Evolutionary conservation across 352 stramenopile species (phyloP).

Genomic region (Globisporangium viniferum): DNA sequence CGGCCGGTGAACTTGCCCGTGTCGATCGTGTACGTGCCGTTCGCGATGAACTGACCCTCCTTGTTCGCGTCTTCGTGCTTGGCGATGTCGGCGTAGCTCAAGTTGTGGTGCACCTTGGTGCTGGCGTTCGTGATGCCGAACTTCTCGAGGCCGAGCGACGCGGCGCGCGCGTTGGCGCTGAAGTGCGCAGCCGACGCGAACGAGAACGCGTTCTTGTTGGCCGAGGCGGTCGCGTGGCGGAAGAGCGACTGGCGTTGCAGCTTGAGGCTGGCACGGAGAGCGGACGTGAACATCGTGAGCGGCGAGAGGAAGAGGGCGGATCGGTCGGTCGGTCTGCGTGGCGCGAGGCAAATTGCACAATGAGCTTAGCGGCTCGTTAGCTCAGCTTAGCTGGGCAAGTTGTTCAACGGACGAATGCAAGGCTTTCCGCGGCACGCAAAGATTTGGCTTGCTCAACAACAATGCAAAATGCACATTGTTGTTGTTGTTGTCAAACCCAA

Average conservation of each 20-base stretch:
- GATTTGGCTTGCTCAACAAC: background rate
- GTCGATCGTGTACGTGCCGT: conserved; percentile 96
- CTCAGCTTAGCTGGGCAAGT: background rate
- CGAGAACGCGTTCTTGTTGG: conserved; percentile 15
- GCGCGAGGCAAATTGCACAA: conserved; percentile 37
- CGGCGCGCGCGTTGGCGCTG: conserved; percentile 5
- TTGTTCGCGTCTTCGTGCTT: conserved; percentile 94
- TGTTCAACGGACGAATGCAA: background rate
- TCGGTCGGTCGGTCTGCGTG: background rate
- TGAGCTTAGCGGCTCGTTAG: conserved; percentile 18
- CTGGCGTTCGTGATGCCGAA: conserved; percentile 90
- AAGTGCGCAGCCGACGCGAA: conserved; percentile 30
- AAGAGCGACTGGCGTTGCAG: conserved; percentile 46
- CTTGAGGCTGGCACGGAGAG: conserved; percentile 54
- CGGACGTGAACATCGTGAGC: conserved; percentile 49
- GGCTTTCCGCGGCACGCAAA: background rate
- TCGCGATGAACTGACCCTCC: conserved; percentile 88
- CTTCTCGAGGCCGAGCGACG: conserved; percentile 65
- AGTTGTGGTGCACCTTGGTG: conserved; percentile 93
- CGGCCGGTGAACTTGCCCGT: conserved; percentile 98
- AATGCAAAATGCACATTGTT: background rate
- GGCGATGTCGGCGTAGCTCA: conserved; percentile 95
- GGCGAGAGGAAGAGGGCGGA: background rate
- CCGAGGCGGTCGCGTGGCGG: conserved; percentile 25
- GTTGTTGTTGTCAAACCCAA: background rate